Evolutionary conservation across 1,284 basidiomycete species (phyloP).

Genomic region (Leccinum huronense): DNA sequence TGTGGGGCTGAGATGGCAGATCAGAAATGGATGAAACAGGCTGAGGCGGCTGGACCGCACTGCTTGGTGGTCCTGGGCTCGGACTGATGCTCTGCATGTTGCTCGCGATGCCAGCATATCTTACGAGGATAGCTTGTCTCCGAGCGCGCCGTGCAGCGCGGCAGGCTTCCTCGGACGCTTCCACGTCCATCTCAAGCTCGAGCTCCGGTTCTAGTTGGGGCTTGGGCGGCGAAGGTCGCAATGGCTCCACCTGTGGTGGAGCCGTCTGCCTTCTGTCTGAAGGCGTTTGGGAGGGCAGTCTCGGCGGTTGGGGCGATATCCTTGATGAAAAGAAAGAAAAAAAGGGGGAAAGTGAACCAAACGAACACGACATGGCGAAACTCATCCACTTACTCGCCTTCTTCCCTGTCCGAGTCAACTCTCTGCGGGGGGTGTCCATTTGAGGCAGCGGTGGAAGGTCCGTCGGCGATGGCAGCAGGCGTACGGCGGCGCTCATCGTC

Average conservation of each 20-base stretch:
- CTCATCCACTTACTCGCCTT: slow-evolving; percentile 73
- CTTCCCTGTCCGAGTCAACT: slow-evolving; percentile 62
- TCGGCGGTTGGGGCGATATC: slow-evolving; percentile 56
- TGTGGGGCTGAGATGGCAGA: slow-evolving; percentile 55
- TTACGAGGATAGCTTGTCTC: slow-evolving; percentile 83
- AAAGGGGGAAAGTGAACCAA: slow-evolving; percentile 7
- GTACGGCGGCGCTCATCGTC: slow-evolving; percentile 33
- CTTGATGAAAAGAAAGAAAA: slow-evolving; percentile 34
- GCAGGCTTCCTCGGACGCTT: slow-evolving; percentile 66
- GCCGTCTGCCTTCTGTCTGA: slow-evolving; percentile 24
- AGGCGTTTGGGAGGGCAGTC: slow-evolving; percentile 29
- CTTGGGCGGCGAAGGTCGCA: slow-evolving; percentile 30
- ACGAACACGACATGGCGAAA: slow-evolving; percentile 21
- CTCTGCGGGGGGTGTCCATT: slow-evolving; percentile 28
- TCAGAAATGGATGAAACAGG: slow-evolving; percentile 58
- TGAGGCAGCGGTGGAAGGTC: slow-evolving; percentile 10
- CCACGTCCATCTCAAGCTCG: slow-evolving; percentile 59
- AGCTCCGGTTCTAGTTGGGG: slow-evolving; percentile 44
- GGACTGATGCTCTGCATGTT: slow-evolving; percentile 44
- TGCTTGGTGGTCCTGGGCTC: slow-evolving; percentile 61
- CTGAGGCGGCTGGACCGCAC: slow-evolving; percentile 70
- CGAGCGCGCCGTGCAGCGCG: slow-evolving; percentile 78
- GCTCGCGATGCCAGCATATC: slow-evolving; percentile 60
- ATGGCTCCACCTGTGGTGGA: slow-evolving; percentile 26
- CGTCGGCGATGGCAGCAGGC: slow-evolving; percentile 16